Conservation (phyloP, 345 rosid species). For the Dipteronia dyeriana region DNA sequence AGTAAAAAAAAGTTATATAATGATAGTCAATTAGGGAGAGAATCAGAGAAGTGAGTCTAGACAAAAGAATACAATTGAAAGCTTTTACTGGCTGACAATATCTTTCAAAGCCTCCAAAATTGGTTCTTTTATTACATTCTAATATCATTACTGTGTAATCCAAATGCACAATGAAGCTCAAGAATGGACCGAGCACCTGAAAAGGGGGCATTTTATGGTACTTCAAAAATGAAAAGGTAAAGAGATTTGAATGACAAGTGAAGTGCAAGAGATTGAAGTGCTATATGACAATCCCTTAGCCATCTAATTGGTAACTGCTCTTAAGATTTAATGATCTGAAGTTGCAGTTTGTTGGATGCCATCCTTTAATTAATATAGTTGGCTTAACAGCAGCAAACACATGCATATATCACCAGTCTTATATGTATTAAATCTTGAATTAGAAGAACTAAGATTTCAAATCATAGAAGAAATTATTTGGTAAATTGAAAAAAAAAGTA, state of each 20-base stretch:
- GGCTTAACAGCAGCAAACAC: background rate
- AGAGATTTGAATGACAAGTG: background rate
- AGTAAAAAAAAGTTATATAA: background rate
- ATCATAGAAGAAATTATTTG: background rate
- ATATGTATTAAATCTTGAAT: background rate
- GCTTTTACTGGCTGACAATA: background rate
- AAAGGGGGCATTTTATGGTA: background rate
- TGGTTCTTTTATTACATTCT: constrained; percentile 5
- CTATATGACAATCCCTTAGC: background rate
- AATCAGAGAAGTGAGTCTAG: background rate
- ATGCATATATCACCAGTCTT: background rate
- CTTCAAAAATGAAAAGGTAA: background rate
- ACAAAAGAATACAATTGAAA: background rate
- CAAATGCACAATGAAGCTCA: background rate
- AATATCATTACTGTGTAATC: background rate
- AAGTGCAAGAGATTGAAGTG: background rate
- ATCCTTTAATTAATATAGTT: background rate
- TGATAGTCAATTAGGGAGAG: background rate
- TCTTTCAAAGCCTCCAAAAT: background rate
- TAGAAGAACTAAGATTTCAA: background rate
- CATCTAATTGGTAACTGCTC: background rate
- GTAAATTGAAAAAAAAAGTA: background rate
- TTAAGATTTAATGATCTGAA: background rate
- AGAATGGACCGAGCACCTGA: background rate
- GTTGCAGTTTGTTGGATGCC: background rate